These are phyloP conservation scores for Barnettozyma sucrosica DNA, from an alignment of 805 yeast genomes.

Conservation along the genomic window DNA sequence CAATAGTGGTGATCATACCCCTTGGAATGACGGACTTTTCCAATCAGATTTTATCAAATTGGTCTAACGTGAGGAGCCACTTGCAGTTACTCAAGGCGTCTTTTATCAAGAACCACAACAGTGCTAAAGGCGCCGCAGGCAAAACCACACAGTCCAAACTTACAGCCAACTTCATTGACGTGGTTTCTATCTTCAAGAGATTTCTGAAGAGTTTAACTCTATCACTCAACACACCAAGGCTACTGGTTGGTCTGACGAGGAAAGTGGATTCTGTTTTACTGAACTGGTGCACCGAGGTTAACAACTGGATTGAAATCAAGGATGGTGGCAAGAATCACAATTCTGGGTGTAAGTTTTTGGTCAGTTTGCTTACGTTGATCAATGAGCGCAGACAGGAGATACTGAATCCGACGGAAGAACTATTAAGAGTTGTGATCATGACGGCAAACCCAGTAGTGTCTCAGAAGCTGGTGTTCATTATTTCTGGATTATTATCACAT, in stretches of 20 bases:
- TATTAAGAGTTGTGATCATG: constrained; percentile 48
- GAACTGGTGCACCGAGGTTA: constrained; percentile 35
- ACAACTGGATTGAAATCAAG: constrained; percentile 37
- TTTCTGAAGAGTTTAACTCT: constrained; percentile 29
- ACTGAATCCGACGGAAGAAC: constrained; percentile 20
- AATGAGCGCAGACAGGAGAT: constrained; percentile 13
- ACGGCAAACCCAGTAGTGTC: constrained; percentile 58
- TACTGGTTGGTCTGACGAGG: constrained; percentile 29
- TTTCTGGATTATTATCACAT: constrained; percentile 44
- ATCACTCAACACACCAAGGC: constrained; percentile 30
- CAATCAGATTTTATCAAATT: constrained; percentile 28
- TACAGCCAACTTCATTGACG: constrained; percentile 19
- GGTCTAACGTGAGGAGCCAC: constrained; percentile 28
- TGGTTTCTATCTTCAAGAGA: constrained; percentile 24
- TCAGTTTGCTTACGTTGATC: constrained; percentile 18
- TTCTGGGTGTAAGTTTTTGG: constrained; percentile 21
- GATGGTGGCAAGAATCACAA: constrained; percentile 30
- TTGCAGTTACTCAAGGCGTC: constrained; percentile 26
- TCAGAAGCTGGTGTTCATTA: constrained; percentile 48
- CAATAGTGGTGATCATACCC: constrained; percentile 30
- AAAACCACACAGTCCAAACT: constrained; percentile 6
- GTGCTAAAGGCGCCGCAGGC: neutral
- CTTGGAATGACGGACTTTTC: constrained; percentile 23
- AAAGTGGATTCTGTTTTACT: constrained; percentile 25
- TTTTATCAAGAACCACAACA: constrained; percentile 20